Conservation (phyloP, 441 rosid genomes). For the Populus trichocarpa region DNA sequence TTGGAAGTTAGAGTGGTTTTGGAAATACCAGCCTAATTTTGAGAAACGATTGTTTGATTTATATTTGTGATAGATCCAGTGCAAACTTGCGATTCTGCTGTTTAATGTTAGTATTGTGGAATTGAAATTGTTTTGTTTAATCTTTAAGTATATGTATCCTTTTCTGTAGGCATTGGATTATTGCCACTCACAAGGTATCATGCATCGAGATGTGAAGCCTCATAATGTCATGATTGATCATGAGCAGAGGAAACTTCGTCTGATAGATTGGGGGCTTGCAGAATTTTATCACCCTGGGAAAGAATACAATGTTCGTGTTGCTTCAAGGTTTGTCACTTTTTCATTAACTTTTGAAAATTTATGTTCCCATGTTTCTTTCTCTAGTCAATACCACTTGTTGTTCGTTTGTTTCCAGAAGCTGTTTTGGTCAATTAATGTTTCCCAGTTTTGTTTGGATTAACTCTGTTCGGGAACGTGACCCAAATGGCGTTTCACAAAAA, state of each 20-base stretch:
- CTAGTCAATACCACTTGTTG: not conserved
- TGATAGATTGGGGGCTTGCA: constrained; percentile 98
- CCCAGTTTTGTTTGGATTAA: no score
- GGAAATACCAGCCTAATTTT: no score
- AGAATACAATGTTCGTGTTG: constrained; percentile 97
- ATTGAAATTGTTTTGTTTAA: not conserved
- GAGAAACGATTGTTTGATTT: no score
- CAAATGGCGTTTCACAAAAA: no score
- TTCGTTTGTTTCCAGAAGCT: not conserved
- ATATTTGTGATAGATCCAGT: no score
- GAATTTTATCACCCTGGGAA: constrained; percentile 97
- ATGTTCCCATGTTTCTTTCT: not conserved
- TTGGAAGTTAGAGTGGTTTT: not conserved
- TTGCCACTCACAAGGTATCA: constrained; percentile 96
- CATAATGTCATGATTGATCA: constrained; percentile 99
- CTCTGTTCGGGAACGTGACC: no score
- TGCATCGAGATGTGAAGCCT: constrained; percentile 99
- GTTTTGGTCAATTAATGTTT: no score
- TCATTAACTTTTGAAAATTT: not conserved
- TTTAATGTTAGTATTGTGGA: not conserved
- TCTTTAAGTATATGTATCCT: constrained; percentile 1
- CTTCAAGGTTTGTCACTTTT: constrained; percentile 63
- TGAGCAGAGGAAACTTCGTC: constrained; percentile 88
- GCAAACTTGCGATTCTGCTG: no score
- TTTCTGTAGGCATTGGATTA: constrained; percentile 81